Conservation (phyloP, 208 protist species). For the Leishmania major region DNA sequence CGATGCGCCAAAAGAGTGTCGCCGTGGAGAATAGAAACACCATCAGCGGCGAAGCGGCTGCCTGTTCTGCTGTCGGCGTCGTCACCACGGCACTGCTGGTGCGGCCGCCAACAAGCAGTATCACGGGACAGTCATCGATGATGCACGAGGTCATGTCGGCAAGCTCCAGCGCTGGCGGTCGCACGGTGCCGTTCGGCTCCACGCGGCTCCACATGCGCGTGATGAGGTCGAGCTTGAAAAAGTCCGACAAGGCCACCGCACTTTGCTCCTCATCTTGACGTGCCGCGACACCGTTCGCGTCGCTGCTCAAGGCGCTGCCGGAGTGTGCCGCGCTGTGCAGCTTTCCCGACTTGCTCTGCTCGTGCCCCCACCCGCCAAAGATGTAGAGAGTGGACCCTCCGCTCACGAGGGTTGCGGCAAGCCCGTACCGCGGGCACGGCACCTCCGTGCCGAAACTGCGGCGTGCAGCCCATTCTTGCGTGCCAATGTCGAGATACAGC, state of each 20-base stretch:
- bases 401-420: slow-evolving; percentile 34
- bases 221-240: slow-evolving; percentile 69
- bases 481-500: slow-evolving; percentile 55
- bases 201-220: slow-evolving; percentile 57
- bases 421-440: slow-evolving; percentile 64
- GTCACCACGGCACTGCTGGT: not conserved
- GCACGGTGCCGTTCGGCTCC: slow-evolving; percentile 50
- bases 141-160: slow-evolving; percentile 48
- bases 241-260: slow-evolving; percentile 35
- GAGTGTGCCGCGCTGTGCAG: not conserved
- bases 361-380: slow-evolving; percentile 42
- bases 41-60: slow-evolving; percentile 15
- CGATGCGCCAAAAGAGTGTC: slow-evolving; percentile 58
- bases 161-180: slow-evolving; percentile 60
- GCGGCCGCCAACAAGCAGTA: slow-evolving; percentile 60
- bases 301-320: not conserved
- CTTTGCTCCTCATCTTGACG: not conserved
- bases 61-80: not conserved
- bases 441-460: slow-evolving; percentile 36
- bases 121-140: slow-evolving; percentile 41
- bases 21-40: slow-evolving; percentile 63
- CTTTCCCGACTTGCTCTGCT: not conserved
- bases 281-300: not conserved
- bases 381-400: slow-evolving; percentile 34
- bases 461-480: slow-evolving; percentile 41